Base-by-base conservation (phyloP, 2,329 filamentous ascomycete genomes). In the Plenodomus biglobosus region DNA sequence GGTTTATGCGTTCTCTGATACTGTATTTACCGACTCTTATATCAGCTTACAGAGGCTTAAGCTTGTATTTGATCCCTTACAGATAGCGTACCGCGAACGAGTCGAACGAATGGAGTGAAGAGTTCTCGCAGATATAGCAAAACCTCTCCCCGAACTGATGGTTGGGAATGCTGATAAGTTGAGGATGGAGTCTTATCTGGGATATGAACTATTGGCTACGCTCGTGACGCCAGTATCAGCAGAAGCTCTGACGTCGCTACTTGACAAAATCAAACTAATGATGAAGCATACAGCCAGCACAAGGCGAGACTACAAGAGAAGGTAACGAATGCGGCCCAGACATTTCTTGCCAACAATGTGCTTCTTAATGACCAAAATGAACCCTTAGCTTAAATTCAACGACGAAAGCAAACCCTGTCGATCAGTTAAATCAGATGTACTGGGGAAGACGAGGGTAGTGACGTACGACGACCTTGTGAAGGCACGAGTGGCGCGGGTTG, bases 361-460 rank as follows among this genome's bases (percentile, higher is more conserved):
- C 56, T 71, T 19, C 58, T 62, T 37, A 38, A 65, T 39, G 52
- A 71, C 44, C 44, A 57, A 46, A 66, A 64, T 45, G 24, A 51
- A 35, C 56, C 67, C 48, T 56, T 72, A 35, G 44, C 48, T 36
- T 50, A 53, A 46, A 59, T 62, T 10, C n/a, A 66, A 69, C 42
- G 61, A 66, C 44, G 55, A 68, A 52, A 52, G 51, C 37, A 49
- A 48, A 44, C 21, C 48, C 50, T 40, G 46, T 16, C 40, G 21
- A 36, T 30, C 41, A 38, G 38, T 38, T 10, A 24, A 44, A 15
- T 22, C 35, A 40, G 38, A 46, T 4, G 41, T 55, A 40, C 30
- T 47, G 20, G 42, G 49, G 11, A 36, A 20, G 11, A 45, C 44
- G 17, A 46, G 32, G 27, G 48, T 52, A 11, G 32, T 45, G 42